These are phyloP conservation scores for Trichoderma polysporum DNA, from an alignment of 2,329 filamentous ascomycete genomes.

Conservation along the genomic window DNA sequence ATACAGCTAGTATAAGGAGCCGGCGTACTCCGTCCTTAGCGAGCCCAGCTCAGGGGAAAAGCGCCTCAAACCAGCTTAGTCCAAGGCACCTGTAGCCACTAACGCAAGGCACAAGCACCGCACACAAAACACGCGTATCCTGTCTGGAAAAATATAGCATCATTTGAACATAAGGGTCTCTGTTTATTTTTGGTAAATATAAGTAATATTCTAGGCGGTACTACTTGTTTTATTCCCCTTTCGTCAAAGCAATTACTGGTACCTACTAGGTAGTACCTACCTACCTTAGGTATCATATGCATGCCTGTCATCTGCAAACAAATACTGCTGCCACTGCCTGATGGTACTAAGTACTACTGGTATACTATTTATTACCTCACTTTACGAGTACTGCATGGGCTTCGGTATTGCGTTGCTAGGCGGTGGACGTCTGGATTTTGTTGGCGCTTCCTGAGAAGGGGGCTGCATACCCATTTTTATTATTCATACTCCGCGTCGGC, in stretches of 20 bases:
- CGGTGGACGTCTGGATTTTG: not conserved
- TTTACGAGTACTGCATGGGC: not conserved
- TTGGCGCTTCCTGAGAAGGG: not conserved
- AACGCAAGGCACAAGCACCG: constrained; percentile 8
- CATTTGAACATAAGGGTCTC: too few relatives aligned
- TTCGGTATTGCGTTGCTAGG: not conserved
- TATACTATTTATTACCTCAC: too few relatives aligned
- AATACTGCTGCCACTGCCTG: too few relatives aligned
- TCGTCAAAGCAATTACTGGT: too few relatives aligned
- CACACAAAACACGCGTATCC: not conserved
- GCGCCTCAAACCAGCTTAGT: constrained; percentile 6
- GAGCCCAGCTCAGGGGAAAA: constrained; percentile 7
- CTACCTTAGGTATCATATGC: too few relatives aligned
- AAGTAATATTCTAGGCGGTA: too few relatives aligned
- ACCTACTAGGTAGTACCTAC: too few relatives aligned
- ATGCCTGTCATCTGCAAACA: too few relatives aligned
- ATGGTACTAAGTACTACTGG: too few relatives aligned
- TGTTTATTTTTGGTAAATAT: too few relatives aligned
- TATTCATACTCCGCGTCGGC: not conserved
- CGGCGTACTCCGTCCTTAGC: constrained; percentile 7
- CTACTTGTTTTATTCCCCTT: too few relatives aligned
- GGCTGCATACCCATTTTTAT: not conserved
- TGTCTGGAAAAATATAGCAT: not conserved
- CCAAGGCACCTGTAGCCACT: constrained; percentile 13
- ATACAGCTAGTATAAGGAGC: not conserved